Evolutionary conservation across 106 monocot species (phyloP).

Genomic region (Xerophyta viscosa): DNA sequence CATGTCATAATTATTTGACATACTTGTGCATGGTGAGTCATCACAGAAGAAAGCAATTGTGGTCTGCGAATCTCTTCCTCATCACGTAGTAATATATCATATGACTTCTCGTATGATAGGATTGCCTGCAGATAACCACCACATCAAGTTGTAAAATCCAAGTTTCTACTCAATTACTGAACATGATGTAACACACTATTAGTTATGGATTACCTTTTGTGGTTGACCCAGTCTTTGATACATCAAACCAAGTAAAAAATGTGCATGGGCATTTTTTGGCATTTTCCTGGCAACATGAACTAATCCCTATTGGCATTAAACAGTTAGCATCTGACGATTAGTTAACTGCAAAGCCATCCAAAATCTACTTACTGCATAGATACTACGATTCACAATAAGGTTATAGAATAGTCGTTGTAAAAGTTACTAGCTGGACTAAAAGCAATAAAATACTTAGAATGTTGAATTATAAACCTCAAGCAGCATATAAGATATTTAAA

Average conservation of each 20-base stretch:
- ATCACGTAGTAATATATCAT: constrained; percentile 68
- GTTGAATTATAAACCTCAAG: no score
- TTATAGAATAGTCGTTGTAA: no score
- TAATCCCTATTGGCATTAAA: constrained; percentile 56
- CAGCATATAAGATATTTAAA: no score
- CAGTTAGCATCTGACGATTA: neutral
- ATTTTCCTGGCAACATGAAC: constrained; percentile 84
- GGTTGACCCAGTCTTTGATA: constrained; percentile 94
- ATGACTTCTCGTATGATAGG: constrained; percentile 76
- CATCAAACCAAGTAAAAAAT: constrained; percentile 88
- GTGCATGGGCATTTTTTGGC: constrained; percentile 95
- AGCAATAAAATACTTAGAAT: no score
- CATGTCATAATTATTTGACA: no score
- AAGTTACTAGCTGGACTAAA: no score
- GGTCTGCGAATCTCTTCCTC: constrained; percentile 85
- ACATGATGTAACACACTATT: no score
- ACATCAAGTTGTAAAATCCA: neutral
- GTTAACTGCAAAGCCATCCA: no score
- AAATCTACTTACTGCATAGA: no score
- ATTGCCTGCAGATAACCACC: constrained; percentile 44
- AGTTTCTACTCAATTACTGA: no score
- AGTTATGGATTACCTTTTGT: constrained; percentile 58
- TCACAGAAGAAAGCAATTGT: constrained; percentile 81
- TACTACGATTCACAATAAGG: no score
- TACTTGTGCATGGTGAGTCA: constrained; percentile 94